A percentile compares a stretch with the other conserved stretches of the same genome.
Evolutionary conservation across 1,284 basidiomycete species (phyloP).

Genomic region (Hemileia vastatrix): DNA sequence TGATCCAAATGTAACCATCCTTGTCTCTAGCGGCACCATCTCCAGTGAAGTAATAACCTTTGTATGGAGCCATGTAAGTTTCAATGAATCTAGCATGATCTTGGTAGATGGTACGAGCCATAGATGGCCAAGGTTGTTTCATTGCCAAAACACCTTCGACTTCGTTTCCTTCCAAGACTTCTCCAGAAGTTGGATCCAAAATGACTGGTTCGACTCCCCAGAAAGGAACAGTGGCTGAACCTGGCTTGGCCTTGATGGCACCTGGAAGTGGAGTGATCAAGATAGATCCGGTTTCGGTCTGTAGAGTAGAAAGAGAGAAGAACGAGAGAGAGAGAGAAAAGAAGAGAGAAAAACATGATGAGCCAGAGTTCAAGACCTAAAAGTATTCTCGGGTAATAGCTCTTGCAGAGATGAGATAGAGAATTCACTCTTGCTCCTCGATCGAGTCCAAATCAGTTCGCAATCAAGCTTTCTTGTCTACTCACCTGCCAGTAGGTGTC

Average conservation of each 20-base stretch:
- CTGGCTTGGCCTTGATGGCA: slow-evolving; percentile 88
- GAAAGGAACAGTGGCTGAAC: slow-evolving; percentile 92
- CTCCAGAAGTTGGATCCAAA: slow-evolving; percentile 66
- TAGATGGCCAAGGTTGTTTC: slow-evolving; percentile 83
- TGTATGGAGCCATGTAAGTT: slow-evolving; percentile 81
- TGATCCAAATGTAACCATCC: slow-evolving; percentile 82
- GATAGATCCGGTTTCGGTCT: slow-evolving; percentile 95
- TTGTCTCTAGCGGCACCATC: slow-evolving; percentile 88
- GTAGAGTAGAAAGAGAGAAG: too few species aligned
- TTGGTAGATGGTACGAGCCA: slow-evolving; percentile 87
- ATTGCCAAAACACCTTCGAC: slow-evolving; percentile 86
- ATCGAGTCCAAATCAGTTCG: slow-evolving; percentile 72
- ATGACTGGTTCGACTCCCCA: slow-evolving; percentile 85
- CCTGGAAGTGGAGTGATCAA: slow-evolving; percentile 91
- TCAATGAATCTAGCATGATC: slow-evolving; percentile 88
- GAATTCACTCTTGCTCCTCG: neutral
- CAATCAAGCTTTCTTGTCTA: slow-evolving; percentile 44
- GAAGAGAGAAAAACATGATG: neutral
- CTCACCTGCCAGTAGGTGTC: slow-evolving; percentile 49
- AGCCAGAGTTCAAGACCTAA: neutral
- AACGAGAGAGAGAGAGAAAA: neutral
- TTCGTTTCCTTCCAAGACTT: slow-evolving; percentile 66
- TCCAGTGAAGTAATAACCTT: slow-evolving; percentile 87
- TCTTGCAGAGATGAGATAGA: neutral
- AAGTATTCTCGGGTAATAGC: too few species aligned